Percentiles rank a stretch among this genome's conserved stretches.
Conservation (phyloP, 495 filamentous ascomycete genomes). For the Venustampulla echinocandica region DNA sequence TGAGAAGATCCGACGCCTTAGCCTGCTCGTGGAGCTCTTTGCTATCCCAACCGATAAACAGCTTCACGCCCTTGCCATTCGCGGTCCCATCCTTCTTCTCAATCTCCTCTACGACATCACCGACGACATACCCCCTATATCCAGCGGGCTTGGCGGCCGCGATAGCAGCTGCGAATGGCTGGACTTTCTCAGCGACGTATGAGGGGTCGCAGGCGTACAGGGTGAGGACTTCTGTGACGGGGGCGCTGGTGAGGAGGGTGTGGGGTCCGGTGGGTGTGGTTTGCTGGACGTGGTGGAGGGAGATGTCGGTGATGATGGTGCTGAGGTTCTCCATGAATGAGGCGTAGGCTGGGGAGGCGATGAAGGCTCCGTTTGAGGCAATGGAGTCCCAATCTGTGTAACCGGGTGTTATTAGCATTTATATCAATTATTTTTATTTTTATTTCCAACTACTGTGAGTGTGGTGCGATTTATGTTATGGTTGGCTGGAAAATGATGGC, state of each 20-base stretch:
- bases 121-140: background rate
- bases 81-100: constrained; percentile 1
- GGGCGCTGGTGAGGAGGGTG: background rate
- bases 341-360: constrained; percentile 1
- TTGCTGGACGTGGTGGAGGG: constrained; percentile 6
- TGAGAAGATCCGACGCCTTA: constrained; percentile 11
- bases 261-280: constrained; percentile 5
- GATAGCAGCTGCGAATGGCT: constrained; percentile 4
- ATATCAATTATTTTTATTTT: no score
- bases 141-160: background rate
- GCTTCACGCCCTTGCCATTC: constrained; percentile 7
- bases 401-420: no score
- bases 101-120: constrained; percentile 11
- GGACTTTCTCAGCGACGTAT: background rate
- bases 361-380: constrained; percentile 12
- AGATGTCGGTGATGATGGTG: background rate
- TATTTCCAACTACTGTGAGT: no score
- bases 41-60: constrained; percentile 12
- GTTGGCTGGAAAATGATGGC: background rate
- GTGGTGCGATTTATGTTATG: background rate
- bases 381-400: constrained; percentile 16
- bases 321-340: constrained; percentile 1
- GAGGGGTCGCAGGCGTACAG: background rate
- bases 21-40: constrained; percentile 15
- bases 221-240: constrained; percentile 7